Base-by-base conservation (phyloP, 495 filamentous ascomycete genomes). In the Apodospora peruviana region DNA sequence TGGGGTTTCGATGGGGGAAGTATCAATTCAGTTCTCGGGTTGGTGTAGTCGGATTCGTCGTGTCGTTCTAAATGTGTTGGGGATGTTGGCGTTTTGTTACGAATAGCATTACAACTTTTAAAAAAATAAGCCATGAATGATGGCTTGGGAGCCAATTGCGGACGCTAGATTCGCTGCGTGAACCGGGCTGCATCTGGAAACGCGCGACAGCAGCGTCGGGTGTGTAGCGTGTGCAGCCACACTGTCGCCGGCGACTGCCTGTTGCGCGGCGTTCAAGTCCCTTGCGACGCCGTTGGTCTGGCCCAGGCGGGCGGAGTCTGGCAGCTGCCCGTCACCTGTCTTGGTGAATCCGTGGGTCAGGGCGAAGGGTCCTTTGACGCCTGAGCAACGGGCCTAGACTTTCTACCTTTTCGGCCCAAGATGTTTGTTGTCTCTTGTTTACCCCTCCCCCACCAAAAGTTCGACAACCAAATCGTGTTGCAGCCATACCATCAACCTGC, bases 371-470 rank as follows among this genome's bases (percentile, higher is more conserved):
- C n/a, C n/a, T n/a, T n/a, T 18, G 12, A 18, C 36, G 48, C 51
- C 51, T 35, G 38, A 48, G 45, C 45, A 53, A 53, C 50, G 9
- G 14, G n/a, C n/a, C n/a, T n/a, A n/a, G n/a, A n/a, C n/a, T n/a
- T n/a, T n/a, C n/a, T n/a, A n/a, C n/a, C n/a, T n/a, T n/a, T n/a
- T n/a, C n/a, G n/a, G 2, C 40, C 20, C 18, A 24, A 14, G 23
- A 22, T 38, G 20, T 17, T 18, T 45, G 23, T 40, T 47, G 22
- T 5, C 12, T 48, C 12, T 43, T 57, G 35, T 43, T 55, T 56
- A 62, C 58, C 60, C 58, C 60, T 62, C 60, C 63, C 58, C 62
- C 62, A 43, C 60, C 55, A 59, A 55, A 40, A 48, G 21, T 44
- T 46, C 44, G 24, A 24, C 29, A 40, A 16, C 27, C 8, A 37